Conservation (phyloP, 306 rosid genomes). For the Phaseolus lunatus region DNA sequence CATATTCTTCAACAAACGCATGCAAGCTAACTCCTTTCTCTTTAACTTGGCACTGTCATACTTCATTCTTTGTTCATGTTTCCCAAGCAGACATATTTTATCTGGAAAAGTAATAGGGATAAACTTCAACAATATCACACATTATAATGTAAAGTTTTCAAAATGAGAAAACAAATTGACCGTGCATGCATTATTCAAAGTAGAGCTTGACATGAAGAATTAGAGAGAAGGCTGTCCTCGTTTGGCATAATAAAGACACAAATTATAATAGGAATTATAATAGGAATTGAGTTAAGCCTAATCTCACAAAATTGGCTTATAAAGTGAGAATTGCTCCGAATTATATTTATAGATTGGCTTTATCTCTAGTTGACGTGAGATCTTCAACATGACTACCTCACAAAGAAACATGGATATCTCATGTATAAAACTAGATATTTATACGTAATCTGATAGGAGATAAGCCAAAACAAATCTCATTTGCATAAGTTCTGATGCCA, state of each 20-base stretch:
- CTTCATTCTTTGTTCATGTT: slow-evolving; percentile 73
- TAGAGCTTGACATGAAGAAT: slow-evolving; percentile 10
- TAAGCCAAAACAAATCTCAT: too few relatives aligned
- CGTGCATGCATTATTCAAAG: not conserved
- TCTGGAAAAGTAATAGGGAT: slow-evolving; percentile 52
- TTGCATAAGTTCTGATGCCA: too few relatives aligned
- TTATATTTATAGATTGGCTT: too few relatives aligned
- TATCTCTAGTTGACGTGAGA: too few relatives aligned
- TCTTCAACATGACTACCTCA: too few relatives aligned
- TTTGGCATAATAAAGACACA: slow-evolving; percentile 1
- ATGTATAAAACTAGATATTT: too few relatives aligned
- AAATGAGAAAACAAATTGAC: slow-evolving; percentile 10
- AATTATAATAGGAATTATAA: slow-evolving; percentile 7
- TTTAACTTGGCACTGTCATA: slow-evolving; percentile 39
- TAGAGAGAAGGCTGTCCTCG: not conserved
- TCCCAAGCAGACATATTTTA: slow-evolving; percentile 92
- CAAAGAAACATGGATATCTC: too few relatives aligned
- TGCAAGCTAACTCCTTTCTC: slow-evolving; percentile 31
- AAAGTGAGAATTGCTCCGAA: too few relatives aligned
- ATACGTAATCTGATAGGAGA: too few relatives aligned
- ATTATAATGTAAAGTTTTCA: not conserved
- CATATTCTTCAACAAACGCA: slow-evolving; percentile 25
- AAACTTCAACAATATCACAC: slow-evolving; percentile 12
- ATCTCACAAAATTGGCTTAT: too few relatives aligned
- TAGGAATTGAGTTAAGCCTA: too few relatives aligned